Conservation (phyloP, 495 filamentous ascomycete genomes). For the Annulohypoxylon maeteangense region DNA sequence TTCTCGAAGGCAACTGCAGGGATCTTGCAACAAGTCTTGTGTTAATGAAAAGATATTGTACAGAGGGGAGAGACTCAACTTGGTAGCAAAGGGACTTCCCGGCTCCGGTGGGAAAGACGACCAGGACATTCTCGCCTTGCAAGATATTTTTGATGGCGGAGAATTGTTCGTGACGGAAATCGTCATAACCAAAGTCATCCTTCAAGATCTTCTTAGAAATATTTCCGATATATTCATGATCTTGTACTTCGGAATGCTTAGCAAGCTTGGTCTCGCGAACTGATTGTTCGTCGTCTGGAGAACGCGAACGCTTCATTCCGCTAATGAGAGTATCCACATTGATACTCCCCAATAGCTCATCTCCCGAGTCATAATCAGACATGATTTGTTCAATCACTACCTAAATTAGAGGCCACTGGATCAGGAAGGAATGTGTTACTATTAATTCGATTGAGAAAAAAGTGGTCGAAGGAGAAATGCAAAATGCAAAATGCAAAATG, state of each 20-base stretch:
- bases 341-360: constrained; percentile 19
- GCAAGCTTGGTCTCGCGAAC: background rate
- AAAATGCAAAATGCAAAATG: background rate
- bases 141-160: constrained; percentile 61
- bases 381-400: constrained; percentile 4
- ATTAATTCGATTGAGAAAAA: background rate
- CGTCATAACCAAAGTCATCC: constrained; percentile 57
- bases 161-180: constrained; percentile 65
- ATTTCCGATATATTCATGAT: constrained; percentile 2
- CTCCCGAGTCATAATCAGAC: constrained; percentile 38
- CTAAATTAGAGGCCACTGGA: background rate
- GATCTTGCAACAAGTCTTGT: constrained; percentile 51
- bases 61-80: constrained; percentile 27
- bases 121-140: constrained; percentile 59
- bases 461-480: background rate
- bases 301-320: constrained; percentile 21
- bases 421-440: background rate
- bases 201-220: constrained; percentile 44
- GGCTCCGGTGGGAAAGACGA: constrained; percentile 69
- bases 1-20: constrained; percentile 65
- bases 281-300: constrained; percentile 11
- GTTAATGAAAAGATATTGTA: background rate
- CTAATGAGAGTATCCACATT: constrained; percentile 3
- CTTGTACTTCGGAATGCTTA: constrained; percentile 1
- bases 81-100: constrained; percentile 68